A percentile compares a stretch with the other conserved stretches of the same genome.
These are phyloP conservation scores for Aleurites moluccanus DNA, from an alignment of 441 rosid genomes.

Conservation along the genomic window DNA sequence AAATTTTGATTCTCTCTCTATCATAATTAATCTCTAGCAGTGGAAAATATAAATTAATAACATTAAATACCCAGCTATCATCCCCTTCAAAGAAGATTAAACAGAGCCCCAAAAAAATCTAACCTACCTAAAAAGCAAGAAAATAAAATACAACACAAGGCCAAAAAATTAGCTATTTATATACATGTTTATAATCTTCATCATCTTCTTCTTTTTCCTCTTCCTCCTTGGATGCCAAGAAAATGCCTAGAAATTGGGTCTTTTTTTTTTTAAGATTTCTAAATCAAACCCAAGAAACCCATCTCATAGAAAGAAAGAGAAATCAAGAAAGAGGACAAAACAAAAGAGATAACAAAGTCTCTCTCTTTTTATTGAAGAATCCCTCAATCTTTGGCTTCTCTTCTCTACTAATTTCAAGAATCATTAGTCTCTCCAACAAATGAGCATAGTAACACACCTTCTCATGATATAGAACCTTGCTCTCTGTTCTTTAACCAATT, in stretches of 20 bases:
- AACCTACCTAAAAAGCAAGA: conserved; percentile 12
- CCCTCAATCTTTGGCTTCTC: background rate
- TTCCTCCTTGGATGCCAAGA: conserved; percentile 29
- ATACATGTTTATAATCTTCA: conserved; percentile 30
- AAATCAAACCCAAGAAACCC: conserved; percentile 13
- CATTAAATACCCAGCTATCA: conserved; percentile 16
- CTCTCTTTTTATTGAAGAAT: background rate
- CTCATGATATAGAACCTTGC: conserved; percentile 90
- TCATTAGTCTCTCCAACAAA: conserved; percentile 90
- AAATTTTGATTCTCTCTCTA: conserved; percentile 17
- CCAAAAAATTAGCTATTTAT: conserved; percentile 26
- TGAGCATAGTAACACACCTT: conserved; percentile 81
- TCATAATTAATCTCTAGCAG: conserved; percentile 16
- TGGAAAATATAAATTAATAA: conserved; percentile 17
- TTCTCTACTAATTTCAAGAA: conserved; percentile 35
- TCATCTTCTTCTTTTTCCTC: conserved; percentile 21
- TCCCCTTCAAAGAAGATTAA: conserved; percentile 25
- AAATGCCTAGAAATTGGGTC: conserved; percentile 21
- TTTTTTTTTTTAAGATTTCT: too few relatives aligned
- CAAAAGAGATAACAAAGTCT: background rate
- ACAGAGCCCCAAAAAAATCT: conserved; percentile 21
- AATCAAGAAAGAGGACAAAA: conserved; percentile 6
- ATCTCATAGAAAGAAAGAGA: conserved; percentile 35
- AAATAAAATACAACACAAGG: background rate
- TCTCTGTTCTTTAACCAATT: conserved; percentile 74